Base-by-base conservation (phyloP, 2,329 filamentous ascomycete genomes). In the Fusarium sp. region DNA sequence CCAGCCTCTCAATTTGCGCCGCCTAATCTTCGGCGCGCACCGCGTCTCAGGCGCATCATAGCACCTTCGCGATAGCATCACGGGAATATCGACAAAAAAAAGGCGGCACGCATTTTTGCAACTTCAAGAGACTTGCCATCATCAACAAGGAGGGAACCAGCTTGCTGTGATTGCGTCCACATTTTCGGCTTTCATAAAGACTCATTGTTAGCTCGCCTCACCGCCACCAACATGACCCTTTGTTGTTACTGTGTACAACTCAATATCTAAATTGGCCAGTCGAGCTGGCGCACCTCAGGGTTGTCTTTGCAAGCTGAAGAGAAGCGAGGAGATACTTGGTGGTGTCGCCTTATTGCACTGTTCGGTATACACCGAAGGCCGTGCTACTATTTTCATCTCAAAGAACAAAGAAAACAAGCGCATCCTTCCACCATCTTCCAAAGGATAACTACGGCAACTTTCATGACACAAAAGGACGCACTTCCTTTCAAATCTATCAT, bases 11-110 rank as follows among this genome's bases (percentile, higher is more conserved):
- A 50, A 64, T 74, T 65, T 72, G 75, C 73, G 75, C 75, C 76
- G 76, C 75, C 71, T 78, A 78, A 78, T 75, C 76, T 50, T 78
- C 76, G 76, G 76, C 71, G 75, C 75, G 70, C 69, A 70, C 68
- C 74, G 75, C 76, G 74, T 70, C 67, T 37, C 35, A 33, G 45
- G 62, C 60, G 56, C 64, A 70, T 73, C 72, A 68, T 71, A 72
- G 68, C 71, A 74, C 59, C 48, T 63, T 62, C 71, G 61, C 67
- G 65, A 66, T 60, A 68, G 69, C 69, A 67, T 70, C 68, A 56
- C 54, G 49, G 67, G 54, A 54, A 66, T 65, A 63, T 50, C 62
- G 54, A 57, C 64, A 67, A 56, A 65, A 70, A 53, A 56, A 49
- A 47, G 41, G 50, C 57, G 47, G 32, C 51, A 43, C 50, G 48